Evolutionary conservation across 495 filamentous ascomycete genomes (phyloP).

Genomic region (Cercophora scortea): DNA sequence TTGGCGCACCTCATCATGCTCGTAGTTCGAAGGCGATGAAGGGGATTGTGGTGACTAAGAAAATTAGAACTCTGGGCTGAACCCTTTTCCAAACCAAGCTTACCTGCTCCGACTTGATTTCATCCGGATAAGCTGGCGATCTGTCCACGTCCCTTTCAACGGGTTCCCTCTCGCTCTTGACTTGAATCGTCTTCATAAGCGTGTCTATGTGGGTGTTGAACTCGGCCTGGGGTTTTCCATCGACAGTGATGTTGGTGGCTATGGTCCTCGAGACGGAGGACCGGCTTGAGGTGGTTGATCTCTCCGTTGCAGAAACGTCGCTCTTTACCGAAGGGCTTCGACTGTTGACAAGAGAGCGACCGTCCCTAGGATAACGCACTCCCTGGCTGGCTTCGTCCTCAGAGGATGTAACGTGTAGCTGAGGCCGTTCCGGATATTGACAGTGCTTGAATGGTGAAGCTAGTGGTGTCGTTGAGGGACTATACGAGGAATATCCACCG

Average conservation of each 20-base stretch:
- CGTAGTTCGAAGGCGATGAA: not conserved
- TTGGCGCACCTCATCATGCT: not conserved
- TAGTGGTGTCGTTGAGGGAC: slow-evolving; percentile 17
- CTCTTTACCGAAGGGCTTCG: slow-evolving; percentile 30
- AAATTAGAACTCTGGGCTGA: not conserved
- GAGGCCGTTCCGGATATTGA: slow-evolving; percentile 24
- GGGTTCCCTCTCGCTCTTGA: slow-evolving; percentile 43
- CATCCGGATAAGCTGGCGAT: not conserved
- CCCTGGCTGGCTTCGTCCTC: slow-evolving; percentile 2
- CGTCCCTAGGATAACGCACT: slow-evolving; percentile 8
- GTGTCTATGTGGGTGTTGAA: slow-evolving; percentile 81
- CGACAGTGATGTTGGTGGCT: slow-evolving; percentile 16
- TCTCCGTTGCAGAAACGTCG: slow-evolving; percentile 21
- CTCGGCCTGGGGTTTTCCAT: slow-evolving; percentile 32
- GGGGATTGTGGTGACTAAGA: not conserved
- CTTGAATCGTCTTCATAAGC: slow-evolving; percentile 88
- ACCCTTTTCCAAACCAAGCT: not conserved
- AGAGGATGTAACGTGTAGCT: slow-evolving; percentile 11
- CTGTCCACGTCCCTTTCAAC: not conserved
- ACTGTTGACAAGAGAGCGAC: slow-evolving; percentile 12
- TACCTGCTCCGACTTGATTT: slow-evolving; percentile 7
- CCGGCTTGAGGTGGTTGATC: slow-evolving; percentile 1
- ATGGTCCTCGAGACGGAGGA: slow-evolving; percentile 17
- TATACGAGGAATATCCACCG: slow-evolving; percentile 25
- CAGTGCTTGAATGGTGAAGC: slow-evolving; percentile 26